phyloP scores from a whole-genome alignment of 495 filamentous ascomycete genomes.

The Delitschia confertaspora region DNA sequence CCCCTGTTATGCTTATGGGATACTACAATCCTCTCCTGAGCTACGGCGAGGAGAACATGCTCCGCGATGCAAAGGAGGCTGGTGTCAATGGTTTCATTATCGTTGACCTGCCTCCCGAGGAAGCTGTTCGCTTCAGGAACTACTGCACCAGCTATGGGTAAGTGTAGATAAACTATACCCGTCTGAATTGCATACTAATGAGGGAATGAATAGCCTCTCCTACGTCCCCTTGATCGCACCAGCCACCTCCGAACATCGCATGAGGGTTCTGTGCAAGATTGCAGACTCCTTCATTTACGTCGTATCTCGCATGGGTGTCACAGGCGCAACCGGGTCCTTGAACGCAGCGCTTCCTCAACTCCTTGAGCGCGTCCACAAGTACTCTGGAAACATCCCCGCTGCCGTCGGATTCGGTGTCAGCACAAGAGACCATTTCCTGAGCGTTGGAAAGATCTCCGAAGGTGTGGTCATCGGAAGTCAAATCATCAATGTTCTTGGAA shows the following conservation, averaged over 20 bases:
- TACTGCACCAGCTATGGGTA: conserved; percentile 52
- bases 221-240: conserved; percentile 95
- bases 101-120: conserved; percentile 93
- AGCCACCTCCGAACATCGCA: conserved; percentile 79
- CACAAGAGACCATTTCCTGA: conserved; percentile 86
- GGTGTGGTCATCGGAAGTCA: conserved; percentile 97
- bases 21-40: conserved; percentile 95
- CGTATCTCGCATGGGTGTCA: conserved; percentile 95
- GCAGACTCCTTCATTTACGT: conserved; percentile 99
- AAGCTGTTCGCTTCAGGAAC: conserved; percentile 84
- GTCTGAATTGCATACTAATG: conserved; percentile 1
- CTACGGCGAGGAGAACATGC: conserved; percentile 84
- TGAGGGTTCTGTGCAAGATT: conserved; percentile 92
- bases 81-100: conserved; percentile 97
- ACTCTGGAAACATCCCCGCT: conserved; percentile 80
- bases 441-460: conserved; percentile 73
- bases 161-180: not conserved
- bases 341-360: conserved; percentile 72
- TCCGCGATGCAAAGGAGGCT: conserved; percentile 74
- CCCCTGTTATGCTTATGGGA: conserved; percentile 89
- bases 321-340: conserved; percentile 75
- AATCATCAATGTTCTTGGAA: conserved; percentile 70
- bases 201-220: conserved; percentile 51
- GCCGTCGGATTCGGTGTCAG: conserved; percentile 94
- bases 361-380: conserved; percentile 76